A percentile compares a stretch with the other conserved stretches of the same genome.
Evolutionary conservation across 768 basidiomycete genomes (phyloP).

Genomic region (Chiua virens): DNA sequence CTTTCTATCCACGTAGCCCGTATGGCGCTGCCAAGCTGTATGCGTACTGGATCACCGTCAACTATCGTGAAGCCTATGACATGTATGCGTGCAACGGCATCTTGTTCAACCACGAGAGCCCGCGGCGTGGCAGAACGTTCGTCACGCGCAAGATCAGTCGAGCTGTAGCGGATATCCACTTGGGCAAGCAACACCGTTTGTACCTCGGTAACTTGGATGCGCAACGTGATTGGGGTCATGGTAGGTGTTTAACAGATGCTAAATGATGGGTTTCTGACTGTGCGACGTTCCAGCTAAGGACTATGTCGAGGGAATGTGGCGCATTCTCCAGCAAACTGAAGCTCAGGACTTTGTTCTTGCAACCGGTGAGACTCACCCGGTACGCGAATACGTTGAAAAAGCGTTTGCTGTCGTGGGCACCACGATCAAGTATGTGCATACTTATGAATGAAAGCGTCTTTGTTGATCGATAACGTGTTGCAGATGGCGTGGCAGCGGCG

Average conservation of each 20-base stretch:
- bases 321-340: conserved; percentile 83
- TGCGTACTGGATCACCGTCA: conserved; percentile 87
- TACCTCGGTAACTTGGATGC: conserved; percentile 96
- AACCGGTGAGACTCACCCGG: conserved; percentile 93
- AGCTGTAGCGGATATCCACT: conserved; percentile 87
- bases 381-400: conserved; percentile 91
- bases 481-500: conserved; percentile 80
- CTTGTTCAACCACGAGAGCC: conserved; percentile 97
- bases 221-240: conserved; percentile 97
- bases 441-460: not conserved
- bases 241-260: conserved; percentile 40
- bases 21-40: conserved; percentile 97
- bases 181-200: conserved; percentile 87
- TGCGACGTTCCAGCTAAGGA: conserved; percentile 58
- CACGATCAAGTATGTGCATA: conserved; percentile 53
- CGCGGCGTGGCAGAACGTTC: conserved; percentile 90
- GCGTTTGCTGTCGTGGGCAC: conserved; percentile 72
- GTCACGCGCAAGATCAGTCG: conserved; percentile 94
- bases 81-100: conserved; percentile 98
- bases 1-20: conserved; percentile 97
- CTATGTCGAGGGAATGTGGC: conserved; percentile 98
- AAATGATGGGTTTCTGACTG: conserved; percentile 2
- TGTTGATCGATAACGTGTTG: not conserved
- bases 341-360: conserved; percentile 94
- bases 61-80: conserved; percentile 93